Base-by-base conservation (phyloP, 306 rosid genomes). In the Ormosia semicastrata region DNA sequence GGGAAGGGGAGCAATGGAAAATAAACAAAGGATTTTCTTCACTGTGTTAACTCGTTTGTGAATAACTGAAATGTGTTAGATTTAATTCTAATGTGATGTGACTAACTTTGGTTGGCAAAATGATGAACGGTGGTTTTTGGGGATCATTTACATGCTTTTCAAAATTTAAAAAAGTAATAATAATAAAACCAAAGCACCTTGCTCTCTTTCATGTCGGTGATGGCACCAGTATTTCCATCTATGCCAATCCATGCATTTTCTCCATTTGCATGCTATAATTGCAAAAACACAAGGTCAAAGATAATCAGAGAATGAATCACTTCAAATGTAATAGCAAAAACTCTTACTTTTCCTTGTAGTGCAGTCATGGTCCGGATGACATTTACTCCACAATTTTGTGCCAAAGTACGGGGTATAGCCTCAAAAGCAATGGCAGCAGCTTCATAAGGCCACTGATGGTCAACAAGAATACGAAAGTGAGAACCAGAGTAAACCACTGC, bases 241-340 rank as follows among this genome's bases (percentile, higher is more conserved):
- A 92, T 90, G 66, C 97, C 97, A 71, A 72, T 84, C 97, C 97
- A 92, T 81, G 97, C 90, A 83, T 87, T 87, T 79, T 90, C 94
- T 57, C 92, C 92, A 76, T 73, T 92, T 32, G 89, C 91, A 44
- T 92, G 97, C 94, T 90, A 85, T 4, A 82, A 53, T 80, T 33
- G 37, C 66, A 33, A 78, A 29, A 59, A 77, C 11, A 50, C 3
- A 47, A 30, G n/a, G 59, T 76, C 14, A 49, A 3, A 64, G 33
- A 4, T n/a, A 79, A 43, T 11, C 15, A 4, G 59, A 17, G 43
- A 78, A 73, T 29, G 52, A 40, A 71, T 8, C 57, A 39, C 53
- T 4, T 34, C 24, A 34, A 40, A 40, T 49, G 37, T 8, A 56
- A 52, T 41, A 50, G 6, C 6, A 8, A 68, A 49, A 60, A 6